Conservation (phyloP, 2,329 filamentous ascomycete genomes). For the Gnomoniopsis sp. region DNA sequence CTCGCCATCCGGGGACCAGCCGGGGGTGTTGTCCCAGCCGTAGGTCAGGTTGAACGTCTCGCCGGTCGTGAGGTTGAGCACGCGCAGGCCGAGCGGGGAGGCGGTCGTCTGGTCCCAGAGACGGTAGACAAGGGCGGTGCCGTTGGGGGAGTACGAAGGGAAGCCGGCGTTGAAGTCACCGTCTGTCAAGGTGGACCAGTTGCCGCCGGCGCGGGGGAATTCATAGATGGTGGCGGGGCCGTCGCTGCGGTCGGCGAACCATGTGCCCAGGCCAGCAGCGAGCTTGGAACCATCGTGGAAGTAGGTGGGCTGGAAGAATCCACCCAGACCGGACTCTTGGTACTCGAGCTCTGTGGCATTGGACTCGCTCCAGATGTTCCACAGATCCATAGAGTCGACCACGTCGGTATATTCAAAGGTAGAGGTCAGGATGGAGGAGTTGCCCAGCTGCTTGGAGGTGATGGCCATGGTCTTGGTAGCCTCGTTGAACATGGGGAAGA, state of each 20-base stretch:
- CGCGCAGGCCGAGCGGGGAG: slow-evolving; percentile 27
- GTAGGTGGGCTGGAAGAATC: slow-evolving; percentile 37
- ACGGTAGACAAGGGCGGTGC: slow-evolving; percentile 34
- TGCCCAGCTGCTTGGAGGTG: slow-evolving; percentile 38
- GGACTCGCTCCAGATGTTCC: slow-evolving; percentile 7
- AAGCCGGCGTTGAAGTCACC: slow-evolving; percentile 34
- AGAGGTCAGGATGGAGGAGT: slow-evolving; percentile 27
- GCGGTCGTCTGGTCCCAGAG: slow-evolving; percentile 17
- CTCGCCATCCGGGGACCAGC: slow-evolving; percentile 35
- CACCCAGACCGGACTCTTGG: slow-evolving; percentile 25
- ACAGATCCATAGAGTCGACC: not conserved
- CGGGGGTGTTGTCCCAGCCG: slow-evolving; percentile 35
- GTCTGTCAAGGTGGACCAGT: slow-evolving; percentile 30
- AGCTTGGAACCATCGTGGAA: slow-evolving; percentile 34
- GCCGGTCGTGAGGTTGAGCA: slow-evolving; percentile 27
- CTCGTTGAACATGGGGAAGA: slow-evolving; percentile 33
- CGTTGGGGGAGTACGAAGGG: slow-evolving; percentile 35
- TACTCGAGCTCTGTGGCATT: slow-evolving; percentile 18
- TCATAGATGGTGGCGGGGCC: slow-evolving; percentile 15
- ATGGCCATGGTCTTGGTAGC: slow-evolving; percentile 27
- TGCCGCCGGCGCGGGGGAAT: not conserved
- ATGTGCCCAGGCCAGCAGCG: slow-evolving; percentile 35
- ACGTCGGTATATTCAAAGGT: slow-evolving; percentile 25
- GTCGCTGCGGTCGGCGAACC: slow-evolving; percentile 33
- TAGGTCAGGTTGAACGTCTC: slow-evolving; percentile 27